Base-by-base conservation (phyloP, 2,329 filamentous ascomycete genomes). In the Talaromyces sp. region DNA sequence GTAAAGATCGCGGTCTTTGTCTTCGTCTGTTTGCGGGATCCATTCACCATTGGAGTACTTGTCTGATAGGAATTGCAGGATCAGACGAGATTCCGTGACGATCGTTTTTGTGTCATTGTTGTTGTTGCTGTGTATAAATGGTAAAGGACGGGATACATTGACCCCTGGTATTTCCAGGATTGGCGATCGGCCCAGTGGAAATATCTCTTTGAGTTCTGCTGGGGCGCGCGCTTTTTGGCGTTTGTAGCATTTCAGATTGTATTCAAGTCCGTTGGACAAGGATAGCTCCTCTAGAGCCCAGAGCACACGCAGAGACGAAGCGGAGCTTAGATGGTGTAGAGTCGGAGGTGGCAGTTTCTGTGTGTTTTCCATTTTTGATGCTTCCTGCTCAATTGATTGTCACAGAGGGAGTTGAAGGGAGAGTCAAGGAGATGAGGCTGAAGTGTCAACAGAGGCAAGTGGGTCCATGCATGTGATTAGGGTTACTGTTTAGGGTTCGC, bases 231-330 rank as follows among this genome's bases (percentile, higher is more conserved):
- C 51, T n/a, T 58, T 48, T 22, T 56, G 40, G 13, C 67, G 67
- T 9, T 59, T 48, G 59, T 67, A 64, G 59, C 56, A 61, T 40
- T 63, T 63, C 13, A 67, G 28, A 35, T 68, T 56, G 61, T 64
- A 69, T 48, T 62, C 59, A 35, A 62, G 54, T 17, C 63, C 63
- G 31, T 62, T 45, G 22, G 59, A 28, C 5, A 40, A 54, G 39
- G 57, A 37, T 52, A 68, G 53, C 53, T 70, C 68, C 52, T 69
- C 66, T 13, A 69, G 66, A 8, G 64, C 62, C 63, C 64, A 69
- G 37, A 66, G 56, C 35, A 65, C 40, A 31, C 62, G 61, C 21
- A 62, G 45, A 15, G 65, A 58, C 58, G 65, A 64, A 10, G 66
- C 64, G 25, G 62, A 63, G 31, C 63, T 60, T 36, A 69, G 56